Evolutionary conservation across 2,329 filamentous ascomycete species (phyloP).

Genomic region (Calcarisporium arbuscula): DNA sequence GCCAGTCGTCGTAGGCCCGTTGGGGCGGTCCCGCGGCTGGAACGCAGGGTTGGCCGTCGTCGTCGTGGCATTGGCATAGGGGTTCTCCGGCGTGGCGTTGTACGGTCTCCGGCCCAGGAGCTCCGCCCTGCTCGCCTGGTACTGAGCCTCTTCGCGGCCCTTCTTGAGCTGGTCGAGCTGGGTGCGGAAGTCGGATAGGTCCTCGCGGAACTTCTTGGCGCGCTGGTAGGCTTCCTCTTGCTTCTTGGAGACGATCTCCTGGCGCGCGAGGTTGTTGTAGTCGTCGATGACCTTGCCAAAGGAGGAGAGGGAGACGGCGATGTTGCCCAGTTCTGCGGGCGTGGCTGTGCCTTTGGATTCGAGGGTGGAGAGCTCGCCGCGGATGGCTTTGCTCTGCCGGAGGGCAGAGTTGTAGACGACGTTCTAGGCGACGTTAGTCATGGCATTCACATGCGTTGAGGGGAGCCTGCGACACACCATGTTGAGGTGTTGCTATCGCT

Average conservation of each 20-base stretch:
- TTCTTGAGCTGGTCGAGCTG: slow-evolving; percentile 74
- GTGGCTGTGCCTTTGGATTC: slow-evolving; percentile 59
- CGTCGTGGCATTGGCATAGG: slow-evolving; percentile 60
- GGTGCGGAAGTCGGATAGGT: slow-evolving; percentile 72
- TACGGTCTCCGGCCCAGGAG: slow-evolving; percentile 81
- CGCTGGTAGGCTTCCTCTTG: slow-evolving; percentile 85
- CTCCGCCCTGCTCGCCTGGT: slow-evolving; percentile 65
- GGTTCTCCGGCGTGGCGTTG: slow-evolving; percentile 79
- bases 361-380: slow-evolving; percentile 68
- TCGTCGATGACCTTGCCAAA: slow-evolving; percentile 90
- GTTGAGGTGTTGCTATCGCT: no score
- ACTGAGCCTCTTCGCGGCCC: slow-evolving; percentile 66
- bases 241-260: slow-evolving; percentile 86
- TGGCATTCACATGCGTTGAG: no score
- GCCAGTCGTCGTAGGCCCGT: slow-evolving; percentile 27
- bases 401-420: slow-evolving; percentile 80
- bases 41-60: slow-evolving; percentile 25
- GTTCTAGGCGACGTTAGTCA: no score
- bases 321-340: slow-evolving; percentile 52
- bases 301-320: slow-evolving; percentile 69
- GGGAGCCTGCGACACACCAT: no score
- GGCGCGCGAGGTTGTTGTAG: slow-evolving; percentile 76
- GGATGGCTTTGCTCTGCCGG: slow-evolving; percentile 75
- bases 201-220: slow-evolving; percentile 75
- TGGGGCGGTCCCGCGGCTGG: slow-evolving; percentile 33